phyloP scores from a whole-genome alignment of 805 yeast species.

The Pichia cabralensis region DNA sequence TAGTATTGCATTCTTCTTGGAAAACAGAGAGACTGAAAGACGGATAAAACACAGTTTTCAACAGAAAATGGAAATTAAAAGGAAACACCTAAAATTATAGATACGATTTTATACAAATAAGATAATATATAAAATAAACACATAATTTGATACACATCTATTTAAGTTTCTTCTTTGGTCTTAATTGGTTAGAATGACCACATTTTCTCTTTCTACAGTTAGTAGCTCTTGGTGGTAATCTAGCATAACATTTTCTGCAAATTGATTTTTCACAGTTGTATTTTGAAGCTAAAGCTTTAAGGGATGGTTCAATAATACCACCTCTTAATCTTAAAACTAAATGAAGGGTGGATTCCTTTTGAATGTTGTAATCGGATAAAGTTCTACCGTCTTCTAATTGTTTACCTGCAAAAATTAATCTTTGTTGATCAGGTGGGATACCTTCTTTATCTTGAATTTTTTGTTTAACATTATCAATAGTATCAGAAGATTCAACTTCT shows the following conservation, averaged over 20 bases:
- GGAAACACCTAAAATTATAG: too few relatives aligned
- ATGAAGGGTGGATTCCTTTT: constrained; percentile 72
- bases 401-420: constrained; percentile 92
- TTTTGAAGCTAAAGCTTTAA: constrained; percentile 97
- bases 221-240: constrained; percentile 99
- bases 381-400: constrained; percentile 96
- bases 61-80: too few relatives aligned
- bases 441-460: constrained; percentile 96
- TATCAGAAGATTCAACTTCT: constrained; percentile 87
- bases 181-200: constrained; percentile 99
- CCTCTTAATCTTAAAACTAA: constrained; percentile 61
- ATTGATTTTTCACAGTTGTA: constrained; percentile 99
- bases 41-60: too few relatives aligned
- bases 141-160: constrained; percentile 32
- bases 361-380: constrained; percentile 88
- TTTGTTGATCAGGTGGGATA: constrained; percentile 94
- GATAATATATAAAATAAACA: too few relatives aligned
- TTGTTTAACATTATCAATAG: constrained; percentile 90
- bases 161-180: constrained; percentile 99
- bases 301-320: constrained; percentile 97
- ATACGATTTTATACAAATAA: too few relatives aligned
- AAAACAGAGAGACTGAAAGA: too few relatives aligned
- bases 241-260: constrained; percentile 99
- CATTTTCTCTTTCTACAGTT: constrained; percentile 99
- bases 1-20: too few relatives aligned